phyloP scores from a whole-genome alignment of 2,329 filamentous ascomycete species.

The Camillea tinctor region DNA sequence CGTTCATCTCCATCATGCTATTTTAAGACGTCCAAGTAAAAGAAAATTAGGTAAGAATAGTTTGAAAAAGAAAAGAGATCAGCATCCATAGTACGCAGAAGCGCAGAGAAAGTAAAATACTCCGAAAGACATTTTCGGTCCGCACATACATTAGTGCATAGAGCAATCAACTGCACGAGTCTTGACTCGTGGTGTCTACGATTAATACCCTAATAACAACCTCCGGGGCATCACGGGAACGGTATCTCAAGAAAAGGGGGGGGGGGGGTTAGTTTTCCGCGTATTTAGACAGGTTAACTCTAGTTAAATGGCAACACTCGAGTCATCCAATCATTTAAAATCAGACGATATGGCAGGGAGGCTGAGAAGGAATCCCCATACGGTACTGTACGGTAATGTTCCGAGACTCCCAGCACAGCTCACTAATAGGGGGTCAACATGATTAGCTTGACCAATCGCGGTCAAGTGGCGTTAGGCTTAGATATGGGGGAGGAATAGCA shows the following conservation, averaged over 20 bases:
- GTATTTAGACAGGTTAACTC: not conserved
- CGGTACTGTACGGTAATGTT: not conserved
- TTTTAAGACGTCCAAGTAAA: not conserved
- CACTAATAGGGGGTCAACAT: not conserved
- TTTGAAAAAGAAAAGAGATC: not conserved
- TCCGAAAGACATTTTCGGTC: not conserved
- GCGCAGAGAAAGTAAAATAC: not conserved
- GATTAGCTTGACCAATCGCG: not conserved
- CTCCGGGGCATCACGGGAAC: not conserved
- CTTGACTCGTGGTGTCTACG: too few relatives aligned
- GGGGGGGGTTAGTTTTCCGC: not conserved
- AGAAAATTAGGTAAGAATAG: not conserved
- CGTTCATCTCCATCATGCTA: not conserved
- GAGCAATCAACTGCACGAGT: too few relatives aligned
- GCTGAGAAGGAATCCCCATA: not conserved
- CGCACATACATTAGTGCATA: not conserved
- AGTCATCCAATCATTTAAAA: not conserved
- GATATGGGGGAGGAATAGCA: not conserved
- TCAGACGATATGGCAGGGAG: not conserved
- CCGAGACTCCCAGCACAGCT: not conserved
- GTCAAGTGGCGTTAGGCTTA: not conserved
- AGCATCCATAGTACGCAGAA: not conserved
- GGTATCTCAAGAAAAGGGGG: not conserved
- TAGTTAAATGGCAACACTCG: not conserved
- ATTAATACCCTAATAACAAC: not conserved